These are phyloP conservation scores for Phaeosphaeriaceae sp. DNA, from an alignment of 2,329 filamentous ascomycete genomes.

Conservation along the genomic window DNA sequence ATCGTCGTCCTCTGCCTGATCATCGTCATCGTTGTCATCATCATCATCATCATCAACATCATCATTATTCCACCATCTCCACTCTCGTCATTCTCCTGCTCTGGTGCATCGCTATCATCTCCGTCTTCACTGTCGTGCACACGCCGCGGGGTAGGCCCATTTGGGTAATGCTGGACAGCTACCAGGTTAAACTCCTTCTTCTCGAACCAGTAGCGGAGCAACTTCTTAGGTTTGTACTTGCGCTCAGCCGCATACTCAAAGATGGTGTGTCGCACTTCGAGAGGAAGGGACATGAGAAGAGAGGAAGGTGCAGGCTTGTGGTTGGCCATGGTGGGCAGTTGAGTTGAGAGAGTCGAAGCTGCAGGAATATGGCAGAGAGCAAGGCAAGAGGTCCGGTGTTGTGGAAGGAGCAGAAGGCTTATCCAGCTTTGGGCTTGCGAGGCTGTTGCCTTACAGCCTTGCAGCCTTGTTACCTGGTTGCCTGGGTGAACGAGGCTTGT, in stretches of 20 bases:
- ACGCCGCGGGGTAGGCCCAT: conserved; percentile 9
- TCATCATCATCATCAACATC: too few relatives aligned
- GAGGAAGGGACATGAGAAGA: conserved; percentile 32
- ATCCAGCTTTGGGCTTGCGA: too few relatives aligned
- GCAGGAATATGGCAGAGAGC: too few relatives aligned
- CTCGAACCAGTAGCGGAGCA: conserved; percentile 46
- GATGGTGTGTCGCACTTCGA: conserved; percentile 42
- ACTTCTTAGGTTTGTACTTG: conserved; percentile 25
- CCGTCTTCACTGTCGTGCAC: conserved; percentile 15
- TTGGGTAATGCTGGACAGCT: conserved; percentile 21
- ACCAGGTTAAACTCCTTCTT: conserved; percentile 34
- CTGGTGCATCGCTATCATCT: conserved; percentile 9
- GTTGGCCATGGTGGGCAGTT: conserved; percentile 10
- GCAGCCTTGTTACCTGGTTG: too few relatives aligned
- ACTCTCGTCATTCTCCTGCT: conserved; percentile 7
- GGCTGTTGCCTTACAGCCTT: neutral
- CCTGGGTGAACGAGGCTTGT: neutral
- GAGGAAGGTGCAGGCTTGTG: conserved; percentile 3
- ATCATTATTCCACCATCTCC: conserved; percentile 17
- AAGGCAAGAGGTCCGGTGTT: too few relatives aligned
- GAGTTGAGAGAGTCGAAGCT: neutral
- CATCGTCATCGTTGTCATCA: conserved; percentile 12
- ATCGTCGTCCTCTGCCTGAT: conserved; percentile 9
- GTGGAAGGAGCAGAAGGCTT: too few relatives aligned
- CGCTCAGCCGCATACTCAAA: conserved; percentile 29